Evolutionary conservation across 1,139 yeast genomes (phyloP).

Genomic region (Debaryomycetaceae sp.): DNA sequence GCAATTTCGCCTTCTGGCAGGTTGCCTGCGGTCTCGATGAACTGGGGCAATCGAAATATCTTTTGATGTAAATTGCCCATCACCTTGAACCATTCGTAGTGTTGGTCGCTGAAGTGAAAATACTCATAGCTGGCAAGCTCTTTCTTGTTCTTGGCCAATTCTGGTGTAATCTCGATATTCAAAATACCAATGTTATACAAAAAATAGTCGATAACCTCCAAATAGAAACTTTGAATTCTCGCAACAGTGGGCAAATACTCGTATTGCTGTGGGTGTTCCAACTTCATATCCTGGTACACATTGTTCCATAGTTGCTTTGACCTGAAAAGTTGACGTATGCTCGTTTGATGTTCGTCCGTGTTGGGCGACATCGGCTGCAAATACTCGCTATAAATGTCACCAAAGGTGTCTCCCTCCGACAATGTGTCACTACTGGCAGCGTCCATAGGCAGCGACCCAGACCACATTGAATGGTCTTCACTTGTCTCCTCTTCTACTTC

Average conservation of each 20-base stretch:
- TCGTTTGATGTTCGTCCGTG: constrained; percentile 3
- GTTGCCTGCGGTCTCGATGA: background rate
- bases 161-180: constrained; percentile 9
- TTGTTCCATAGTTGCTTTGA: constrained; percentile 30
- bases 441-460: no score
- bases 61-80: constrained; percentile 21
- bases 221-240: constrained; percentile 21
- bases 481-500: constrained; percentile 8
- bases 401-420: no score
- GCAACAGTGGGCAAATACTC: constrained; percentile 28
- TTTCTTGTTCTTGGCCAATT: background rate
- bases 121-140: constrained; percentile 10
- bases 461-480: constrained; percentile 10
- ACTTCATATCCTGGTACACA: constrained; percentile 30
- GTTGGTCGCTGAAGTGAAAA: constrained; percentile 23
- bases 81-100: constrained; percentile 21
- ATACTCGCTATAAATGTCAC: no score
- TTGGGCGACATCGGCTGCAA: constrained; percentile 2
- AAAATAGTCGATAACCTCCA: constrained; percentile 27
- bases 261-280: constrained; percentile 20
- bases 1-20: background rate
- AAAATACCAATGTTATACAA: constrained; percentile 20
- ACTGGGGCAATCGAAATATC: constrained; percentile 6
- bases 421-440: no score
- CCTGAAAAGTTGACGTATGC: constrained; percentile 13